These are phyloP conservation scores for Lactarius akahatsu DNA, from an alignment of 768 basidiomycete genomes.

Conservation along the genomic window DNA sequence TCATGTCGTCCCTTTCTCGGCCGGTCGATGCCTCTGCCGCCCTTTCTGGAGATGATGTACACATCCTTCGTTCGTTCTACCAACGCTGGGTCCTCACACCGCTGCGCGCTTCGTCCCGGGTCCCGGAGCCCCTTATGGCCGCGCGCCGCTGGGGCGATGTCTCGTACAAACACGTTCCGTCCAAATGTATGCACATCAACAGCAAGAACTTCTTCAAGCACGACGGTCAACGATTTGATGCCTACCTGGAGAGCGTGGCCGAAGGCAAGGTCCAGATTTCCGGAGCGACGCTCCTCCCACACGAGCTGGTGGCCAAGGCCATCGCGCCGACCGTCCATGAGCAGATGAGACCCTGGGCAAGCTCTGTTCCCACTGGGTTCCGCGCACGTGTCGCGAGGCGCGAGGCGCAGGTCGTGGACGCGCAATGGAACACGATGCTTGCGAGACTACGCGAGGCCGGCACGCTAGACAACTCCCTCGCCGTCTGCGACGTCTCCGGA, in stretches of 20 bases:
- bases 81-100: slow-evolving; percentile 60
- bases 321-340: not conserved
- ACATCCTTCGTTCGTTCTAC: slow-evolving; percentile 54
- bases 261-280: slow-evolving; percentile 54
- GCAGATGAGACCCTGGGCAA: too few relatives aligned
- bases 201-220: slow-evolving; percentile 53
- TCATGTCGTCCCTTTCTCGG: slow-evolving; percentile 22
- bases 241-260: slow-evolving; percentile 58
- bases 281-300: slow-evolving; percentile 67
- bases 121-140: slow-evolving; percentile 66
- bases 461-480: slow-evolving; percentile 58
- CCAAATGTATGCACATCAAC: slow-evolving; percentile 62
- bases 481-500: slow-evolving; percentile 72
- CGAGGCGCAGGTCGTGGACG: slow-evolving; percentile 50
- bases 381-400: slow-evolving; percentile 33
- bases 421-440: slow-evolving; percentile 66
- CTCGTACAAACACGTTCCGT: slow-evolving; percentile 56
- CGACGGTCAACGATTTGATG: slow-evolving; percentile 57
- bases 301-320: slow-evolving; percentile 52
- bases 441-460: slow-evolving; percentile 52
- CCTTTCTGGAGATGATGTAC: slow-evolving; percentile 39
- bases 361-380: slow-evolving; percentile 32
- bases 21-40: slow-evolving; percentile 32
- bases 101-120: slow-evolving; percentile 45
- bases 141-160: slow-evolving; percentile 58